A percentile compares a stretch with the other conserved stretches of the same genome.
Evolutionary conservation across 108 stramenopile species (phyloP).

Genomic region (Nitzschia sp.): DNA sequence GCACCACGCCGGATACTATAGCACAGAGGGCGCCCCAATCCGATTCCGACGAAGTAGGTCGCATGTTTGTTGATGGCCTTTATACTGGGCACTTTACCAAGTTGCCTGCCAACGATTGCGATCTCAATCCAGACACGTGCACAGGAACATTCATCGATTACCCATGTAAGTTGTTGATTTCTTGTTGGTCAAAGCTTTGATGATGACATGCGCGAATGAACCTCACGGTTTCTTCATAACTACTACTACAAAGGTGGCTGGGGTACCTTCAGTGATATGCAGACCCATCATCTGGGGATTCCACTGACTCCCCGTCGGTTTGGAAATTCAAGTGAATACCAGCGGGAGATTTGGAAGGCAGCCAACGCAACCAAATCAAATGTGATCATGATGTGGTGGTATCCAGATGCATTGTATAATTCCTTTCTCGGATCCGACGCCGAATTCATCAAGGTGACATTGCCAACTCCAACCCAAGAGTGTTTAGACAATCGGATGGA

Average conservation of each 20-base stretch:
- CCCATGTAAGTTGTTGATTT: slow-evolving; percentile 21
- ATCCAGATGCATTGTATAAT: slow-evolving; percentile 22
- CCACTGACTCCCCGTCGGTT: too few species aligned
- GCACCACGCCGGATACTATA: slow-evolving; percentile 25
- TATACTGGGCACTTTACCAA: slow-evolving; percentile 44
- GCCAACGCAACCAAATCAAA: slow-evolving; percentile 43
- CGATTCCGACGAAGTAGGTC: slow-evolving; percentile 24
- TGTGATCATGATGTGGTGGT: slow-evolving; percentile 36
- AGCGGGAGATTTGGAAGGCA: slow-evolving; percentile 40
- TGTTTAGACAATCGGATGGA: slow-evolving; percentile 12
- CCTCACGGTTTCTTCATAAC: not conserved
- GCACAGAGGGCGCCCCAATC: slow-evolving; percentile 14
- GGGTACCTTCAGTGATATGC: not conserved
- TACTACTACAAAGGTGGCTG: not conserved
- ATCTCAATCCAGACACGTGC: slow-evolving; percentile 16
- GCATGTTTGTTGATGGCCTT: slow-evolving; percentile 22
- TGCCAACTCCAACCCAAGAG: slow-evolving; percentile 29
- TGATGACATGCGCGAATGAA: not conserved
- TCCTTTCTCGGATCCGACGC: slow-evolving; percentile 26
- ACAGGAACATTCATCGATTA: slow-evolving; percentile 32
- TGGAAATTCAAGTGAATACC: too few species aligned
- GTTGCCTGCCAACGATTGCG: slow-evolving; percentile 39
- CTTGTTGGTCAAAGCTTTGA: slow-evolving; percentile 3
- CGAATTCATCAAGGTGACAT: slow-evolving; percentile 20
- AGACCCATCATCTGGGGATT: slow-evolving; percentile 17